Evolutionary conservation across 2,329 filamentous ascomycete genomes (phyloP), one percentile per base, ranked within the genome.

Genomic region (Nemania diffusa): DNA sequence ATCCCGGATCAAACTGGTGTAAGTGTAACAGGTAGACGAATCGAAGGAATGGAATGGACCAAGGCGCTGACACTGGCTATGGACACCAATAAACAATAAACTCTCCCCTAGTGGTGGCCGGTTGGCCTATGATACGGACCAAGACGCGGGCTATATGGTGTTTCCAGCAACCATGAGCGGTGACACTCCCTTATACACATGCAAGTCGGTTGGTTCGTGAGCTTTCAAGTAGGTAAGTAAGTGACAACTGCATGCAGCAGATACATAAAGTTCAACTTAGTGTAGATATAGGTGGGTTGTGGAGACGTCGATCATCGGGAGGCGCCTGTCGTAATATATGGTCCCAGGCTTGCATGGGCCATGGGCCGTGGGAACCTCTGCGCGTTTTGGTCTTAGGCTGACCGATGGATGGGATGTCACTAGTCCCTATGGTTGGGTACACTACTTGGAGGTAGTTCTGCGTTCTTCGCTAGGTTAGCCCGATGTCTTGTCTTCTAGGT

Each of bases 281-380:
- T 57, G 60, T 62, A 66, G 63, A 67, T 61, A 64, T 61, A 67
- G 64, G 62, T 68, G 70, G 71, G 69, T 57, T 70, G 76, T 77
- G 76, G 76, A 71, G 75, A 76, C 73, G 76, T 76, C 72, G 76
- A 78, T 78, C 76, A 72, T 68, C 76, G 76, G 74, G 76, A 78
- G 75, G 76, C 76, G 76, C 71, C 74, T 73, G 71, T 75, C 67
- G 73, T 75, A 70, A 74, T 74, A 75, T 77, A 78, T 75, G 73
- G 72, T 70, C 65, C 69, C 69, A 69, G 71, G 68, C 72, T 68
- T 73, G 70, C 71, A 73, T 74, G 71, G 74, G 71, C 50, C 67
- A 71, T 44, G 40, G 40, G 37, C 37, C 37, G 37, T 70, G 73
- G 66, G 69, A 66, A 65, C 69, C 61, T 69, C 60, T 72, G 60